Base-by-base conservation (phyloP, 805 yeast species). In the Lachancea lanzarotensis region DNA sequence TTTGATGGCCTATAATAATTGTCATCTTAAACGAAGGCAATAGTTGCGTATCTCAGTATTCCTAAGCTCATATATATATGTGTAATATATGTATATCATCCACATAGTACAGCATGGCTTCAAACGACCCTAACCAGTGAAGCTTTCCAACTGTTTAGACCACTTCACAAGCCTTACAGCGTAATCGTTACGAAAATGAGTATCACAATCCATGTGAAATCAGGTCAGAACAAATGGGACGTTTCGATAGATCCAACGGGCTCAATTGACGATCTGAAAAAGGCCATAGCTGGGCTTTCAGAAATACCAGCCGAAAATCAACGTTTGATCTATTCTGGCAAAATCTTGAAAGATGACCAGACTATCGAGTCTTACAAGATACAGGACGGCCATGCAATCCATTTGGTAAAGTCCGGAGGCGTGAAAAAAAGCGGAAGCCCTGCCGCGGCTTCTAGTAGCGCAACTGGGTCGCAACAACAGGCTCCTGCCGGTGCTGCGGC, bases 251-350 rank as follows among this genome's bases (percentile, higher is more conserved):
- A 75, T 16, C 63, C 78, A 0, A 52, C 74, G 13, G 62, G 72
- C 37, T 79, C 90, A 1, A 79, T 91, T 29, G 68, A 71, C 18
- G 84, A 82, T 49, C 73, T 91, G 52, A 91, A 91, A 66, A 74
- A 73, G 31, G 70, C 70, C 52, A 72, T 91, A 42, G 81, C 81
- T 20, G 69, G 71, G 17, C 75, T 72, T 47, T 67, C 89, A 5
- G 82, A 78, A 18, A 72, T 89, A 36, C 82, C 95, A 4, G 79
- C 78, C 1, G 83, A 74, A n/a, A 77, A 83, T 49, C 98, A 90
- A 67, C 75, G 98, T 47, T 74, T 91, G 60, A 90, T 91, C 59
- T 91, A 85, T 69, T 85, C 96, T 2, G 98, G 98, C 34, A 83
- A 91, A 54, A 95, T 93, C 29, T 75, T 91, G 59, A 90, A 90